Conservation (phyloP, 768 basidiomycete species). For the Galerina sulciceps region DNA sequence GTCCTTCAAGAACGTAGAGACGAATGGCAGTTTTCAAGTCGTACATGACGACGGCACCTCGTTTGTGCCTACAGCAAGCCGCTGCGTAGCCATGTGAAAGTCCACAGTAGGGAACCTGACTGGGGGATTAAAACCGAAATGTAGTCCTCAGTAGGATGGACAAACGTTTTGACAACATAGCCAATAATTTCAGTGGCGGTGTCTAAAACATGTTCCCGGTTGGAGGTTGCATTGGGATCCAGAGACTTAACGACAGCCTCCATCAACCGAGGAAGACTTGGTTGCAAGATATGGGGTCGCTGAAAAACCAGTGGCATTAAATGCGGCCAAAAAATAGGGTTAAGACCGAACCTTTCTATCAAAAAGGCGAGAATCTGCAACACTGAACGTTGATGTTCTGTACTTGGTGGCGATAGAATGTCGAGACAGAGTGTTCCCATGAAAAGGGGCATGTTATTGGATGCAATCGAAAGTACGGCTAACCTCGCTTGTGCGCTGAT, state of each 20-base stretch:
- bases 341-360: slow-evolving; percentile 75
- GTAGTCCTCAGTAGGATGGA: background rate
- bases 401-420: slow-evolving; percentile 75
- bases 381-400: slow-evolving; percentile 83
- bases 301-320: slow-evolving; percentile 29
- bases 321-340: background rate
- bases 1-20: slow-evolving; percentile 92
- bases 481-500: slow-evolving; percentile 77
- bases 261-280: slow-evolving; percentile 82
- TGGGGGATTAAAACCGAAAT: background rate
- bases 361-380: slow-evolving; percentile 94
- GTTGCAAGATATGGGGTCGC: slow-evolving; percentile 85
- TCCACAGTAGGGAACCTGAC: slow-evolving; percentile 90
- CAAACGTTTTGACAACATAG: slow-evolving; percentile 91
- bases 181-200: slow-evolving; percentile 94
- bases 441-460: slow-evolving; percentile 83
- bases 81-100: slow-evolving; percentile 86
- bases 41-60: slow-evolving; percentile 97
- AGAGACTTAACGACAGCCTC: slow-evolving; percentile 97
- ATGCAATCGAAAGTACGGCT: slow-evolving; percentile 86
- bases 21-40: slow-evolving; percentile 96
- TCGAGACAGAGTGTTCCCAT: slow-evolving; percentile 94
- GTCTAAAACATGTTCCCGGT: slow-evolving; percentile 85
- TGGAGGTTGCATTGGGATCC: slow-evolving; percentile 82
- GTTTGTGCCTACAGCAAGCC: slow-evolving; percentile 89